These are phyloP conservation scores for Hemileccinum rubropunctum DNA, from an alignment of 768 basidiomycete genomes.

Conservation along the genomic window DNA sequence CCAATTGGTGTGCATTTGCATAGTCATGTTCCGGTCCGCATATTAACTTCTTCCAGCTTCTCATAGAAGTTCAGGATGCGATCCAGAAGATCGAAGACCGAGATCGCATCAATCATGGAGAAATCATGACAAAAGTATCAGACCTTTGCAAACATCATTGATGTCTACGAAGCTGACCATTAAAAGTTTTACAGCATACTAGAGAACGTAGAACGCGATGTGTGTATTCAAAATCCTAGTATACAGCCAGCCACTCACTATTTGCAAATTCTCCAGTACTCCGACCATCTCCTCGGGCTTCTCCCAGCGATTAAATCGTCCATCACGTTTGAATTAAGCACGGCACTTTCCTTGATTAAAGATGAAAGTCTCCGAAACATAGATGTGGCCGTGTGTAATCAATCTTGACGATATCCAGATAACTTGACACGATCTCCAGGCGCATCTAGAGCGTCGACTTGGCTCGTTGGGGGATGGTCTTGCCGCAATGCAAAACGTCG, in stretches of 20 bases:
- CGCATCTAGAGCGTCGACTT: constrained; percentile 30
- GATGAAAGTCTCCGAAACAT: constrained; percentile 29
- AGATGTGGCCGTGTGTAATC: constrained; percentile 21
- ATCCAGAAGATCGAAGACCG: constrained; percentile 21
- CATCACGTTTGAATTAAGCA: constrained; percentile 21
- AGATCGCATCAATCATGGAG: constrained; percentile 18
- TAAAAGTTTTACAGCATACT: constrained; percentile 25
- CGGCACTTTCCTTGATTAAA: constrained; percentile 26
- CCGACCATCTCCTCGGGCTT: constrained; percentile 25
- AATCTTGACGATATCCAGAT: constrained; percentile 1
- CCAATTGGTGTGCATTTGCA: constrained; percentile 17
- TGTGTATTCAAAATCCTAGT: constrained; percentile 7
- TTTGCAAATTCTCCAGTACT: constrained; percentile 20
- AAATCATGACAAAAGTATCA: constrained; percentile 24
- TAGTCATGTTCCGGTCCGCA: background rate
- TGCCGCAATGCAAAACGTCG: constrained; percentile 31
- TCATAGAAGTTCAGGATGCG: constrained; percentile 18
- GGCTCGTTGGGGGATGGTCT: constrained; percentile 24
- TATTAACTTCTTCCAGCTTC: constrained; percentile 21
- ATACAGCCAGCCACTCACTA: background rate
- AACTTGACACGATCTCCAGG: constrained; percentile 21
- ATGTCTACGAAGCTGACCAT: constrained; percentile 13
- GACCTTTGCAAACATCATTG: background rate
- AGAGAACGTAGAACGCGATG: constrained; percentile 22
- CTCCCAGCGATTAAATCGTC: constrained; percentile 23